Base-by-base conservation (phyloP, 495 filamentous ascomycete species). In the Neurospora sp. region DNA sequence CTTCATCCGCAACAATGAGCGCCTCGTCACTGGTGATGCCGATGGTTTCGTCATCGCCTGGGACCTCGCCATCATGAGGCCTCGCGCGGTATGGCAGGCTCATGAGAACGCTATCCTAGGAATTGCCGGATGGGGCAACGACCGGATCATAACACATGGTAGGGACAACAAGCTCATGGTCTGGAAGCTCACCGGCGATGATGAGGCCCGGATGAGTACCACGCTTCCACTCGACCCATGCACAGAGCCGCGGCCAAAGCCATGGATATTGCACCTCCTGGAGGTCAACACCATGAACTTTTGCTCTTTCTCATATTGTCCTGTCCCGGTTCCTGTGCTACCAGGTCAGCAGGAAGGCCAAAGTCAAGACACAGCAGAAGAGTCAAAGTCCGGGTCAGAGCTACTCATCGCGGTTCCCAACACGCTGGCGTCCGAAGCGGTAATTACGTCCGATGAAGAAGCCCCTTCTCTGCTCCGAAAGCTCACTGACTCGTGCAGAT, bases 231-330 rank as follows among this genome's bases (percentile, higher is more conserved):
- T 94, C 16, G 84, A 85, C 83, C 79, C 78, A 22, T 72, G 75
- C n/a, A 71, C 83, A 75, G 78, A 82, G n/a, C 42, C 77, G 0
- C 79, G 85, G 18, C 85, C 84, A 31, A 87, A 92, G 78, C 96
- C 96, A 18, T 97, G 94, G 94, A 82, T 98, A 5, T 82, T 97
- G 41, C 88, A 96, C 84, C 88, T 92, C 40, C 80, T 99, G 6
- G 84, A 91, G 39, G 93, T 98, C 48, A 98, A 97, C 79, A 93
- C 96, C 18, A 87, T 98, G 80, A 99, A 98, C 80, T 99, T 98
- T 78, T 99, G 96, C 76, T 89, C 93, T 1, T 99, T 99, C 79
- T 88, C 92, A 5, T 88, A 89, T 72, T 91, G 88, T 74, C 75
- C 78, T 38, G 77, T 75, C 5, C 69, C 40, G 44, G 39, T 76